Conservation (phyloP, 2,329 filamentous ascomycete genomes). For the Colletotrichum chlorophyti region DNA sequence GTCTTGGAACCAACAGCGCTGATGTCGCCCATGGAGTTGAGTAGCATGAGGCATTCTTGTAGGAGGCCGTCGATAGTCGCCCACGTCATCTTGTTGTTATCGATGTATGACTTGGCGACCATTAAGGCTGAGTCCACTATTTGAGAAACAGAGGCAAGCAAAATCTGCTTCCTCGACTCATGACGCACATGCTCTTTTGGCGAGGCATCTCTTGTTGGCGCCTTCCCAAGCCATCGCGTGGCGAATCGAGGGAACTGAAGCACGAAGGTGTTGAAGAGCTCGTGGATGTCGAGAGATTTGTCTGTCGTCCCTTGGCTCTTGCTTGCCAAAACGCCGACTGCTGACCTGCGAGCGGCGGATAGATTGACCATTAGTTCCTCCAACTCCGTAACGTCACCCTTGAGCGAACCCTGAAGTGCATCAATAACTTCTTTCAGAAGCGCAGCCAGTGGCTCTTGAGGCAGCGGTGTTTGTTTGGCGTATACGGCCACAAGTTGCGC, state of each 20-base stretch:
- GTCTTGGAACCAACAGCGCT: conserved; percentile 33
- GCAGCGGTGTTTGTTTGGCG: conserved; percentile 50
- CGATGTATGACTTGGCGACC: conserved; percentile 59
- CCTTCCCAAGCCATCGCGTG: conserved; percentile 66
- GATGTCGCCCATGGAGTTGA: conserved; percentile 58
- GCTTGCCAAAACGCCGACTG: conserved; percentile 52
- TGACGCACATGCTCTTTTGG: conserved; percentile 67
- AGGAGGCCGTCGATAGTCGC: conserved; percentile 62
- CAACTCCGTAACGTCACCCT: conserved; percentile 64
- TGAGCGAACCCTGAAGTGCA: conserved; percentile 63
- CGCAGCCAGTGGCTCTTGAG: conserved; percentile 44
- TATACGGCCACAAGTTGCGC: conserved; percentile 63
- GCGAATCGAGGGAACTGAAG: conserved; percentile 66
- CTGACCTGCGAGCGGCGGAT: conserved; percentile 60
- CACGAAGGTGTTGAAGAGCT: conserved; percentile 61
- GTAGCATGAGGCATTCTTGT: conserved; percentile 60
- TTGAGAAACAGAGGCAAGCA: conserved; percentile 59
- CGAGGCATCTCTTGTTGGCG: conserved; percentile 55
- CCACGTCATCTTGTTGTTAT: conserved; percentile 56
- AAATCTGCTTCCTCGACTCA: conserved; percentile 63
- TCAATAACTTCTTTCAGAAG: conserved; percentile 58
- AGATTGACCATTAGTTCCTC: conserved; percentile 67
- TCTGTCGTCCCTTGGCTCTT: conserved; percentile 1
- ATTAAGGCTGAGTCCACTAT: conserved; percentile 67
- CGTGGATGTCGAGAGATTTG: conserved; percentile 31